Base-by-base conservation (phyloP, 768 basidiomycete genomes). In the Lanmaoa pseudosensibilis region DNA sequence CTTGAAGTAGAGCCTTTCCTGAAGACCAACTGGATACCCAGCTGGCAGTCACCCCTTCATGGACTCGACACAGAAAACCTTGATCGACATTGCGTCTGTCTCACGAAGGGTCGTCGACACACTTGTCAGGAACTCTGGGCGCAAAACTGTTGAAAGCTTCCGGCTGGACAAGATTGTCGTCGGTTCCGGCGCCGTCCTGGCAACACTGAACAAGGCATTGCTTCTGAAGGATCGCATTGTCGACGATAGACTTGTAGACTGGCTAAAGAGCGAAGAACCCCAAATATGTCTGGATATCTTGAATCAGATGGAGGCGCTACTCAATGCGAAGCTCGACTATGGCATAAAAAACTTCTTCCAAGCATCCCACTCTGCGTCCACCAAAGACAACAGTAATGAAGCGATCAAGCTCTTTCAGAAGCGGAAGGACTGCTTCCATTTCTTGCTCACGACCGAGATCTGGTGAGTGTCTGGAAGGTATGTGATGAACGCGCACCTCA, bases 111-210 rank as follows among this genome's bases (percentile, higher is more conserved):
- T 59, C 50, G 41, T 51, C 18, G 38, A 39, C 25, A 9, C 46
- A 2, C 53, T 61, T 4, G 34, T 13, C 15, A 27, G 3, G 7
- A n/a, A n/a, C n/a, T n/a, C 39, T 19, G 41, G 50, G 23, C 21
- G 23, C 23, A 61, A 49, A 43, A 55, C 53, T 3, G 25, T 25
- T 13, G 53, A 60, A 45, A 52, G 49, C 46, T 39, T 55, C 32
- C 40, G 9, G 41, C 16, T 55, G 32, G 53, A 60, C 19, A 61
- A 37, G 30, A 39, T 56, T 21, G 36, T 57, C 46, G 59, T 61
- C 12, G 46, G 45, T 13, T 52, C 54, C 15, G 8, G 43, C 5
- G 38, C 56, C 19, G 6, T 55, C 30, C 46, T 57, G 18, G 60
- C 55, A 41, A 41, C 43, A 2, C 53, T 54, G 32, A 54, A 62